These are phyloP conservation scores for Morella rubra DNA, from an alignment of 306 rosid species.

Conservation along the genomic window DNA sequence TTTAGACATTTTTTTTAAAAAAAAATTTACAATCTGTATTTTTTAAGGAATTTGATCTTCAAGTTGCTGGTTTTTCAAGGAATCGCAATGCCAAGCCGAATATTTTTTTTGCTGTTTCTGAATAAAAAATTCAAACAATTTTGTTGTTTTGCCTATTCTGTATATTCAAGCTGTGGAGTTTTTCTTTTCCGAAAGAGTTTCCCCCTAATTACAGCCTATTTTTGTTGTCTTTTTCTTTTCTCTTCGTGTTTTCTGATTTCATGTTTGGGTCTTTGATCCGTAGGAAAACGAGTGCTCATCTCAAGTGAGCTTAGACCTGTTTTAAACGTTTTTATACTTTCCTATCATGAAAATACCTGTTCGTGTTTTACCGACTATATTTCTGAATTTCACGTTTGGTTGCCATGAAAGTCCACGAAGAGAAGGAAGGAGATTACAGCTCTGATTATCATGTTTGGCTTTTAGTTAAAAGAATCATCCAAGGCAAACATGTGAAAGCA, in stretches of 20 bases:
- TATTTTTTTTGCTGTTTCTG: background rate
- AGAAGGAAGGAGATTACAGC: too few species aligned
- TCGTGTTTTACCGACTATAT: background rate
- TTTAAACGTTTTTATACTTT: background rate
- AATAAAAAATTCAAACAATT: too few species aligned
- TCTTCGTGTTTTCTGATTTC: background rate
- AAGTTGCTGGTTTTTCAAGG: slow-evolving; percentile 10
- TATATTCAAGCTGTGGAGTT: background rate
- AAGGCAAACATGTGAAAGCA: too few species aligned
- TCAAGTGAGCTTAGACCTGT: background rate
- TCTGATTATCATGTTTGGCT: too few species aligned
- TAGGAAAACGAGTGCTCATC: background rate
- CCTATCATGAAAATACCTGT: background rate
- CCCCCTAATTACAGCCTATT: background rate
- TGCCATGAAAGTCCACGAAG: background rate
- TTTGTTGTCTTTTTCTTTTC: background rate
- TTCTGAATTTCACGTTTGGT: background rate
- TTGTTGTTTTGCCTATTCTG: background rate
- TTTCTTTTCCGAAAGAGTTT: background rate
- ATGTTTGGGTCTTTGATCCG: background rate
- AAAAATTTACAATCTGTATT: background rate
- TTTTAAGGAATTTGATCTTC: background rate
- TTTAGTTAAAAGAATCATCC: too few species aligned
- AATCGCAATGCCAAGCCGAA: background rate
- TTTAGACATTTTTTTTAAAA: background rate